These are phyloP conservation scores for Mycogone perniciosa DNA, from an alignment of 2,329 filamentous ascomycete genomes.

Conservation along the genomic window DNA sequence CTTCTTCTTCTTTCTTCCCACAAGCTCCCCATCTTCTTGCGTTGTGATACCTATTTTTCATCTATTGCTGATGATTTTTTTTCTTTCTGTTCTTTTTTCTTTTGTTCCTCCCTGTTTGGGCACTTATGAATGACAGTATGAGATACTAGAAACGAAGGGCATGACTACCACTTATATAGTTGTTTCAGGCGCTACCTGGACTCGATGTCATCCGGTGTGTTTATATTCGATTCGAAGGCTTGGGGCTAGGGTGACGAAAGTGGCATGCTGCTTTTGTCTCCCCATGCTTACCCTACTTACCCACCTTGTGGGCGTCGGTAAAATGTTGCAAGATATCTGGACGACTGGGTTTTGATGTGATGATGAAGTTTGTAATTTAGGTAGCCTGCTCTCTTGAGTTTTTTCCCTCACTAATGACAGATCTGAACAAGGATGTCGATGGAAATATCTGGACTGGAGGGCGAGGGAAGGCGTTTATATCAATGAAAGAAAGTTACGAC, in stretches of 20 bases:
- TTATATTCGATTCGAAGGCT: neutral
- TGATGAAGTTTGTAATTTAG: slow-evolving; percentile 2
- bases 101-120: slow-evolving; percentile 1
- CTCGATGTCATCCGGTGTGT: neutral
- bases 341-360: neutral
- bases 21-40: neutral
- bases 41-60: slow-evolving; percentile 1
- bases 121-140: slow-evolving; percentile 9
- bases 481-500: no score
- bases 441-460: neutral
- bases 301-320: no score
- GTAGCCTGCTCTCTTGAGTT: neutral
- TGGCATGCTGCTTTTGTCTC: no score
- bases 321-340: neutral
- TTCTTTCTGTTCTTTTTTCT: slow-evolving; percentile 1
- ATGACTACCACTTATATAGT: neutral
- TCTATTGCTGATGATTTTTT: neutral
- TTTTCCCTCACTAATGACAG: neutral
- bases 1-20: neutral
- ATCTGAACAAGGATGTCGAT: neutral
- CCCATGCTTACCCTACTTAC: no score
- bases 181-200: neutral
- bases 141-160: slow-evolving; percentile 6
- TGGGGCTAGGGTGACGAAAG: no score
- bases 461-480: no score